Evolutionary conservation across 148 eudicot genomes (phyloP), one percentile per base, ranked within the genome.

Genomic region (Rheum nobile): DNA sequence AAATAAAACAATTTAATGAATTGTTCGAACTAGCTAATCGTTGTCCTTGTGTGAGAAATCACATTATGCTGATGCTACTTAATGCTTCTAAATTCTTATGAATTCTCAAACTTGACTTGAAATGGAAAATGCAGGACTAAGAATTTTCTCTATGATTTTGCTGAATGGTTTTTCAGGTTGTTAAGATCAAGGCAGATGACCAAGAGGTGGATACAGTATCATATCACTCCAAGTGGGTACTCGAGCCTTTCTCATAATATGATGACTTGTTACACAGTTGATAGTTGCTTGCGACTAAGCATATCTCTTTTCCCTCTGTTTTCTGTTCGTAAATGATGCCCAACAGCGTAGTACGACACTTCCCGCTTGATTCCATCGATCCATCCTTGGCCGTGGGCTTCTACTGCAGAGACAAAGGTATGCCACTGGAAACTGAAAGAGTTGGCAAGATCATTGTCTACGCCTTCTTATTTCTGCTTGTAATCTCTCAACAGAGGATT

Each of bases 381-480:
- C 82, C 98, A 6, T 93, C 97, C 71, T 77, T 93, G 84, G 96
- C 98, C 8, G 86, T 93, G 22, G 98, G 98, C 78, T 93, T 90
- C 81, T 93, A 93, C 65, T 90, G 93, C 87, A 78, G 80, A 81
- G 89, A 89, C 86, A 86, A 86, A 86, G 89, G 98, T 93, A 84
- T 6, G 10, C 16, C 38, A 65, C 67, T 22, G 34, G 8, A 59
- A 59, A 59, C 67, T 3, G 19, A 1, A 59, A 41, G 11, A 41
- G 43, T 9, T 41, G 0, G 11, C 43, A 41, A 41, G 8, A 41
- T 41, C 11, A 41, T 9, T 9, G 43, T 41, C 8, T 41, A 8
- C 6, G 43, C 43, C 43, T 41, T 41, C 0, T 41, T 41, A 41
- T 41, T 3, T 41, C 43, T 41, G 8, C 43, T 41, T 41, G 6